Base-by-base conservation (phyloP, 2,329 filamentous ascomycete genomes). In the Alternaria consortialis region DNA sequence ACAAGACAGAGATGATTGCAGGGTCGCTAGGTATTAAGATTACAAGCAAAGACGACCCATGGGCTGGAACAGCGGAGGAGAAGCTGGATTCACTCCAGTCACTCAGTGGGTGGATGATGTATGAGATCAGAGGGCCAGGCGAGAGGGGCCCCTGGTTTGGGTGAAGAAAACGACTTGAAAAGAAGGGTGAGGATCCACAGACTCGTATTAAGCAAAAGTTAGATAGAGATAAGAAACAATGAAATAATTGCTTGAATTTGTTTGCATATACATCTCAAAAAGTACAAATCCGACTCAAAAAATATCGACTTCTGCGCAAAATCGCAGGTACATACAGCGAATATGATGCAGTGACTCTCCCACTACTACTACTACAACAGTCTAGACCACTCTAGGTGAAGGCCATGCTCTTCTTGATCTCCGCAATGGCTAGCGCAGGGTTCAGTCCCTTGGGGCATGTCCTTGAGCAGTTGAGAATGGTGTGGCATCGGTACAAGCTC, bases 401-500 rank as follows among this genome's bases (percentile, higher is more conserved):
- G 58, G 94, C 88, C 91, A 98, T 91, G 84, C 90, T 88, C 91
- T 97, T 97, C 91, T 98, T 98, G 81, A 97, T 97, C 86, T 97
- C 91, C 54, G 94, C 94, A 83, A 99, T 97, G 17, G 95, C 95
- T 79, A 92, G 86, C 68, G 92, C 95, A 20, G 95, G 95, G 86
- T 99, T 99, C 73, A 99, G 83, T 46, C 95, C 95, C 92, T 99
- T 99, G 78, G 95, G 95, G 83, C 95, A 99, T 57, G 94, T 97
- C 81, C 93, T 87, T 70, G 94, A 94, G 89, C 94, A 99, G 88
- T 99, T 99, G 74, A 99, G 88, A 79, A 99, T 99, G 67, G 95
- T 99, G 86, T 99, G 95, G 87, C 95, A 99, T 77, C 95, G 88
- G 87, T 99, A 99, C 81, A 99, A 81, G 82, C 91, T 96, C 95